Evolutionary conservation across 176 grass and related monocot species (phyloP).

Genomic region (Eragrostis nindensis): DNA sequence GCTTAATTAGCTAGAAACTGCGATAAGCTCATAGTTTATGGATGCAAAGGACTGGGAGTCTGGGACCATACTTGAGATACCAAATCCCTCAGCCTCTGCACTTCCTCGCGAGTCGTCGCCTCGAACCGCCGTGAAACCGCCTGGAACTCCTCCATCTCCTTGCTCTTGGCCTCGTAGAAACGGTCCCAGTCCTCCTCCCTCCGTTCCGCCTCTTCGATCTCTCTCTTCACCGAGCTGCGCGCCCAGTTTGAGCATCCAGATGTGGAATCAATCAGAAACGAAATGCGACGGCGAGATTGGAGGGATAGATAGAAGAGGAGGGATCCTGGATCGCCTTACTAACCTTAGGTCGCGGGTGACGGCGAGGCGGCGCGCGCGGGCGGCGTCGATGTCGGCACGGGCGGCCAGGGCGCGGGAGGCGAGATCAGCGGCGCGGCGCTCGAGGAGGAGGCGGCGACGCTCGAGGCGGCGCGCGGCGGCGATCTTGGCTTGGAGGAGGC

Average conservation of each 20-base stretch:
- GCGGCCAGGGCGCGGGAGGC: conserved; percentile 63
- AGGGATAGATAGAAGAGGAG: too few relatives aligned
- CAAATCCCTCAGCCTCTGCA: conserved; percentile 59
- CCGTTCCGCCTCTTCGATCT: conserved; percentile 62
- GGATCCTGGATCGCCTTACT: too few relatives aligned
- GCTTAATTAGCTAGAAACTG: conserved; percentile 13
- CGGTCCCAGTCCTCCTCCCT: conserved; percentile 64
- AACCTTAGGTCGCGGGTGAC: conserved; percentile 46
- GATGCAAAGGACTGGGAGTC: conserved; percentile 28
- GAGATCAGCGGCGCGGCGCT: conserved; percentile 59
- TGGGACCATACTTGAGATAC: conserved; percentile 71
- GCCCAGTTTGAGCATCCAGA: neutral
- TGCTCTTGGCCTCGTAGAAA: conserved; percentile 62
- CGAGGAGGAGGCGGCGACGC: conserved; percentile 75
- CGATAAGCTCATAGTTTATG: conserved; percentile 44
- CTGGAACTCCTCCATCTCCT: conserved; percentile 77
- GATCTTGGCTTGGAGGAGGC: conserved; percentile 56
- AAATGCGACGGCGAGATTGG: neutral
- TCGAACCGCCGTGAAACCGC: conserved; percentile 53
- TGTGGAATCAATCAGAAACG: neutral
- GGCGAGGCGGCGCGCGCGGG: conserved; percentile 39
- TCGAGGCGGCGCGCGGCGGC: conserved; percentile 47
- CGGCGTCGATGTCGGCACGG: conserved; percentile 64
- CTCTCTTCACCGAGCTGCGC: conserved; percentile 56
- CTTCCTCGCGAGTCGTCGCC: conserved; percentile 49